phyloP scores from a whole-genome alignment of 2,329 filamentous ascomycete genomes.

The Huntiella abstrusa region DNA sequence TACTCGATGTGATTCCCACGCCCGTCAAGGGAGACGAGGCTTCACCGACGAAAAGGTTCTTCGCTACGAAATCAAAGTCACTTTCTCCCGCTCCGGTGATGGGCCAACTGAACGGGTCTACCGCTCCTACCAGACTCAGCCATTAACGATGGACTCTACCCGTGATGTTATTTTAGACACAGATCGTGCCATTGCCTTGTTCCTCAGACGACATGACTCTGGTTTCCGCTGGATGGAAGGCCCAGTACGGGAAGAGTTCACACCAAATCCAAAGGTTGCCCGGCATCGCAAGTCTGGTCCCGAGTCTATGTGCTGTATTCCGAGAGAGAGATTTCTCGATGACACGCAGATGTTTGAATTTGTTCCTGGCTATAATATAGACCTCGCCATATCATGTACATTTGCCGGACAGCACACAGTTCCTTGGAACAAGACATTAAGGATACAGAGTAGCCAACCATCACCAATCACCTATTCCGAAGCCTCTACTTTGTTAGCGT shows the following conservation, averaged over 20 bases:
- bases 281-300: constrained; percentile 24
- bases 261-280: constrained; percentile 21
- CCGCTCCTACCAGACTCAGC: constrained; percentile 30
- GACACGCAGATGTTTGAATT: constrained; percentile 27
- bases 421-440: constrained; percentile 23
- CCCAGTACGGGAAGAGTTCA: constrained; percentile 22
- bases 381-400: constrained; percentile 26
- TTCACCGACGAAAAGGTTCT: constrained; percentile 23
- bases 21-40: constrained; percentile 22
- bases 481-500: constrained; percentile 29
- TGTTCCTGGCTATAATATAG: constrained; percentile 30
- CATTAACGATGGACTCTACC: constrained; percentile 25
- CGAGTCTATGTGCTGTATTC: constrained; percentile 28
- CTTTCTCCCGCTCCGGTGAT: constrained; percentile 19
- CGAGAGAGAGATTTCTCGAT: constrained; percentile 25
- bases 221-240: constrained; percentile 29
- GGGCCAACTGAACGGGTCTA: constrained; percentile 24
- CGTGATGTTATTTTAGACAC: constrained; percentile 28
- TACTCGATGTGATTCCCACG: constrained; percentile 30
- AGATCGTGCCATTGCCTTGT: constrained; percentile 31
- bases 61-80: constrained; percentile 30
- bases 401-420: constrained; percentile 19
- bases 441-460: constrained; percentile 27
- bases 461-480: constrained; percentile 27
- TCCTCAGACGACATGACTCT: constrained; percentile 30